Evolutionary conservation across 1,284 basidiomycete species (phyloP), one percentile per base, ranked within the genome.

Genomic region (Wallemia ichthyophaga): DNA sequence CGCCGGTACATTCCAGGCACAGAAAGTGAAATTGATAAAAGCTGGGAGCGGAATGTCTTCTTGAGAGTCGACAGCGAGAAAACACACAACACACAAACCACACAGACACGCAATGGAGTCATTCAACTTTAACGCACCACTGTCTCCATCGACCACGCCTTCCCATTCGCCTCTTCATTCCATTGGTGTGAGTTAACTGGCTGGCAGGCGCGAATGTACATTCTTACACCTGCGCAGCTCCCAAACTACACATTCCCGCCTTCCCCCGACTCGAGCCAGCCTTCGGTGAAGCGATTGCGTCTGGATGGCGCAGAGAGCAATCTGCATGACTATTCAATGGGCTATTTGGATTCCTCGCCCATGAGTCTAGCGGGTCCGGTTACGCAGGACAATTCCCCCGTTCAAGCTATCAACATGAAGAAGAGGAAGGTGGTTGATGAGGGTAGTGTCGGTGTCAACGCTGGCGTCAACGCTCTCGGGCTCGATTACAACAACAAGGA

Each of bases 221-320:
- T 11, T 31, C 37, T 48, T 3, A 48, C 37, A 21, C n/a, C 5
- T 15, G n/a, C 37, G 17, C 37, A 48, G 37, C 37, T 48, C 3
- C 37, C 37, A 48, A 48, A 48, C 37, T 48, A 48, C 37, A 48
- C 37, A 48, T 48, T 48, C 37, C 37, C 37, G n/a, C 37, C 37
- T 48, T 48, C 37, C 7, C 37, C 37, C 5, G 13, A 48, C 3
- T 48, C 37, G n/a, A 48, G 37, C n/a, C 37, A 48, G n/a, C 37
- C 37, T 11, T 48, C 37, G 5, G n/a, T 48, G 5, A 48, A 48
- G n/a, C 7, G 37, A 48, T 5, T 48, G 37, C 11, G 37, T 3
- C n/a, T 48, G 13, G 37, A n/a, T n/a, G n/a, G n/a, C n/a, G n/a
- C 7, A 15, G 37, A 48, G 13, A 21, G n/a, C n/a, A 21, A 48